phyloP scores from a whole-genome alignment of 257 asterid genomes.

The Jaltomata sinuosa region DNA sequence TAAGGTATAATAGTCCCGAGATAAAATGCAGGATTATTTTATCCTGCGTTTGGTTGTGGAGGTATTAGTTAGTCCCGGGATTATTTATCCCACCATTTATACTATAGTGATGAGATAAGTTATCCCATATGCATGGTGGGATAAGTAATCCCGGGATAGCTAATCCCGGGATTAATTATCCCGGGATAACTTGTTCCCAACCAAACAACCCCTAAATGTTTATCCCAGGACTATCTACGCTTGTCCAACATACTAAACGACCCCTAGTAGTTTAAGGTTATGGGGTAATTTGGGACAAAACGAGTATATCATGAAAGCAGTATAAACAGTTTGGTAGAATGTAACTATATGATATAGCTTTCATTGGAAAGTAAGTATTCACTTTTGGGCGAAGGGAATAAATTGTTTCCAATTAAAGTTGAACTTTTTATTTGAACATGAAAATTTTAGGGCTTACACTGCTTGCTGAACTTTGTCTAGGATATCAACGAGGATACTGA shows the following conservation, averaged over 20 bases:
- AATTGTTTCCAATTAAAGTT: constrained; percentile 52
- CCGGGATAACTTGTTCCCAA: too few species aligned
- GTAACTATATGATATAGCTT: not conserved
- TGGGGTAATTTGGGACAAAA: not conserved
- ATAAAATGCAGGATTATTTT: too few species aligned
- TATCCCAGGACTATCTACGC: not conserved
- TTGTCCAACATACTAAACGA: not conserved
- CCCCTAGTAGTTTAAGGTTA: not conserved
- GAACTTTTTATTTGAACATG: not conserved
- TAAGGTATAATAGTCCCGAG: too few species aligned
- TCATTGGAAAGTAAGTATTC: not conserved
- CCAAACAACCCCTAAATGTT: too few species aligned
- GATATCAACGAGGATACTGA: constrained; percentile 69
- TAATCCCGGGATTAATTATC: too few species aligned
- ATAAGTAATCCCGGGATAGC: too few species aligned
- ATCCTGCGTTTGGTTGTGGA: too few species aligned
- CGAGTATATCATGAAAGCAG: not conserved
- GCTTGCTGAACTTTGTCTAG: constrained; percentile 35
- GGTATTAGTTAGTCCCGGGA: too few species aligned
- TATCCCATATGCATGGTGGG: too few species aligned
- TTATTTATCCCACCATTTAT: too few species aligned
- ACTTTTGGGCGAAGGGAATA: not conserved
- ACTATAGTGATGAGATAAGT: too few species aligned
- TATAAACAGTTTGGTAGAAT: not conserved
- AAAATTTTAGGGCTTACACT: not conserved